phyloP scores from a whole-genome alignment of 2,329 filamentous ascomycete genomes.

The Scopulariopsis brevicaulis region DNA sequence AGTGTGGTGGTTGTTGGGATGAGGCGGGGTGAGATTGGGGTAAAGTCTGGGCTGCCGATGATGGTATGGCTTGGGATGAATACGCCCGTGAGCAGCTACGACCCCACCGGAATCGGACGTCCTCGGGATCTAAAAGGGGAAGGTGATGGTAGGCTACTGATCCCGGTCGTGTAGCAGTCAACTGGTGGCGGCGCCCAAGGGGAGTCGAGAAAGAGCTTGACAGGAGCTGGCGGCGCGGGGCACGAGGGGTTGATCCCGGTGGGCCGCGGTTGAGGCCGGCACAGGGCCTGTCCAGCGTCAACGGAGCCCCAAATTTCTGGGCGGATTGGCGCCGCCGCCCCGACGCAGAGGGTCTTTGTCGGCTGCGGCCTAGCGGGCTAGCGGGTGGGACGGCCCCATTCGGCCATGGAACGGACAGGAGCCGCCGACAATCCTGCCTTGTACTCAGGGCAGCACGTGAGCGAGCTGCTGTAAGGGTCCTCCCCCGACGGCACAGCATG shows the following conservation, averaged over 20 bases:
- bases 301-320: neutral
- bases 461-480: neutral
- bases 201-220: neutral
- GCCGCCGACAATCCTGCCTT: neutral
- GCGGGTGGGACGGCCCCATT: neutral
- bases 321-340: neutral
- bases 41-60: neutral
- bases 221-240: neutral
- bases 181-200: neutral
- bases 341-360: neutral
- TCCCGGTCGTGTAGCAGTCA: neutral
- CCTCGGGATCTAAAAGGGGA: neutral
- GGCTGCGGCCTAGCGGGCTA: neutral
- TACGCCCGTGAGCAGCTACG: neutral
- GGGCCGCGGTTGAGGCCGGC: neutral
- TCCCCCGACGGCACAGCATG: neutral
- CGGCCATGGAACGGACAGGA: neutral
- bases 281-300: neutral
- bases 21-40: neutral
- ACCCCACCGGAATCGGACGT: neutral
- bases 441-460: neutral
- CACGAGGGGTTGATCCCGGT: neutral
- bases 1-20: neutral
- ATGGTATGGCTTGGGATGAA: slow-evolving; percentile 1
- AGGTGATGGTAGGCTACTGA: neutral